Percentiles rank a stretch among this genome's conserved stretches.
These are phyloP conservation scores for Dryas drummondii DNA, from an alignment of 306 rosid species.

Conservation along the genomic window DNA sequence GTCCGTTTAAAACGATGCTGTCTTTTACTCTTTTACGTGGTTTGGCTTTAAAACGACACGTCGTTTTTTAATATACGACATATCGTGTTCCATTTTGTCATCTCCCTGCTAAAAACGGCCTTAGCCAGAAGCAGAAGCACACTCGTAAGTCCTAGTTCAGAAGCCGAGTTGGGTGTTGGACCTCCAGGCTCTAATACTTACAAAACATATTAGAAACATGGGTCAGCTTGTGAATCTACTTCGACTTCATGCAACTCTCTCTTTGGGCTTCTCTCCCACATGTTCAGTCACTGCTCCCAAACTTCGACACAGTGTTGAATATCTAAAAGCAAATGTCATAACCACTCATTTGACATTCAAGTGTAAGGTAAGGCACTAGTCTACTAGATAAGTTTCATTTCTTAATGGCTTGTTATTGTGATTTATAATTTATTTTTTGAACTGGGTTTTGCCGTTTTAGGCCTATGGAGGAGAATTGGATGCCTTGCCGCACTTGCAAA, in stretches of 20 bases:
- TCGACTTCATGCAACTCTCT: conserved; percentile 1
- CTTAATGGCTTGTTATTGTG: neutral
- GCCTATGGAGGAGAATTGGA: conserved; percentile 49
- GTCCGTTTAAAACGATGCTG: no score
- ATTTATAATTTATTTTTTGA: conserved; percentile 30
- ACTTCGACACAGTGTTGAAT: neutral
- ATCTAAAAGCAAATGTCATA: neutral
- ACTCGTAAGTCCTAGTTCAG: neutral
- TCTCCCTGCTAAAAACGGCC: neutral
- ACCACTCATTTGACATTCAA: neutral
- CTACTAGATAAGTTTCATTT: neutral
- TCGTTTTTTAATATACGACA: neutral
- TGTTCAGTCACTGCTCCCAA: neutral
- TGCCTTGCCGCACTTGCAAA: conserved; percentile 61
- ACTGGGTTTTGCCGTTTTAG: conserved; percentile 35
- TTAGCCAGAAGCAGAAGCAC: neutral
- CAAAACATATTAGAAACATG: neutral
- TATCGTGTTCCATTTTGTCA: neutral
- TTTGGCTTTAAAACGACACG: no score
- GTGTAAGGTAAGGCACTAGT: conserved; percentile 7
- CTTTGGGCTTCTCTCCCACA: neutral
- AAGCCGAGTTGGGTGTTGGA: neutral
- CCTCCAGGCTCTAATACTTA: neutral
- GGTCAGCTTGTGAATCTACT: conserved; percentile 5
- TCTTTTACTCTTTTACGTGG: no score